Percentiles rank a stretch among this genome's conserved stretches.
Evolutionary conservation across 164 flowering plant genomes (phyloP).

Genomic region (Chimonanthus salicifolius): DNA sequence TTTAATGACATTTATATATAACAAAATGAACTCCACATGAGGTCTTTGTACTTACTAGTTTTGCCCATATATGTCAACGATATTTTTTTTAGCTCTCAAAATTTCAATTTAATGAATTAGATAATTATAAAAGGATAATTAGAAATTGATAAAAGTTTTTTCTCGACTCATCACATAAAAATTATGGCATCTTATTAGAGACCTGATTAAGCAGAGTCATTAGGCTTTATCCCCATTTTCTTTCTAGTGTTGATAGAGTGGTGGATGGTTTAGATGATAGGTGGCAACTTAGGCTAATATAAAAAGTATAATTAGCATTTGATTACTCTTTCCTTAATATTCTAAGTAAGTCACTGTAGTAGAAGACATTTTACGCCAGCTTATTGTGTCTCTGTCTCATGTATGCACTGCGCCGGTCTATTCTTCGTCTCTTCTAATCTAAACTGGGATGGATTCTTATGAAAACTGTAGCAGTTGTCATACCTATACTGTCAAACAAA

Average conservation of each 20-base stretch:
- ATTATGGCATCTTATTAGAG: not conserved
- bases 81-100: no score
- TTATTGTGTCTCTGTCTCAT: not conserved
- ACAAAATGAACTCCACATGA: no score
- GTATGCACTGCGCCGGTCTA: not conserved
- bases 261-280: not conserved
- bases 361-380: not conserved
- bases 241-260: not conserved
- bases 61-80: no score
- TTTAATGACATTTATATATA: no score
- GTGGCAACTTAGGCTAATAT: not conserved
- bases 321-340: slow-evolving; percentile 1
- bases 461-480: not conserved
- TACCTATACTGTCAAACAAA: no score
- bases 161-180: no score
- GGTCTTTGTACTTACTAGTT: no score
- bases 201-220: not conserved
- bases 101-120: no score
- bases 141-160: no score
- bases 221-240: not conserved
- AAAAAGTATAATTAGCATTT: not conserved
- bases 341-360: not conserved
- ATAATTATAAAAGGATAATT: no score
- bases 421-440: not conserved
- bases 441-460: not conserved